Evolutionary conservation across 192 early-diverging fungal genomes (phyloP), one percentile per base, ranked within the genome.

Genomic region (Pilobolus umbonatus): DNA sequence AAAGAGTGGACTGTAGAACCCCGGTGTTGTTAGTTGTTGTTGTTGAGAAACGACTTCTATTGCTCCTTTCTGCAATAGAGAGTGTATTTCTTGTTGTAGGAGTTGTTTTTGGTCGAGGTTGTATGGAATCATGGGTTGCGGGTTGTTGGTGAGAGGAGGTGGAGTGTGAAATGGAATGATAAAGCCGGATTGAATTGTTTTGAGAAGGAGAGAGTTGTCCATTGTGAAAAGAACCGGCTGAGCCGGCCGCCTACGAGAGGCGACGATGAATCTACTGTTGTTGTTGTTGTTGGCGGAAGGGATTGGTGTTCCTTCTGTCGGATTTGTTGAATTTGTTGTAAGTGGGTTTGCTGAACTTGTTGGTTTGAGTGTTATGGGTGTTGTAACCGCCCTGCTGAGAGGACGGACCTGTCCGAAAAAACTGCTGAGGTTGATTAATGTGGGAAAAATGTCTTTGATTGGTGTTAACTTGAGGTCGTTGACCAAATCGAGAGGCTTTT

Each of bases 1-100:
- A 14, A 67, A 72, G 26, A 71, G n/a, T 4, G 12, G 50, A 24
- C 62, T 65, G 39, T 60, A 42, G 48, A 71, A 71, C 5, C 68
- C 58, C 14, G 57, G 48, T 10, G n/a, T n/a, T n/a, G n/a, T n/a
- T n/a, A n/a, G n/a, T n/a, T n/a, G n/a, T n/a, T n/a, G n/a, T n/a
- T n/a, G n/a, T n/a, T n/a, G n/a, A n/a, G 56, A 34, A 26, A 55
- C 34, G 17, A 17, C 46, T 71, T 69, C 61, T 46, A 69, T 69
- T 19, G 67, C 32, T 30, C 49, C 48, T 35, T 69, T 62, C 31
- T 30, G 30, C 26, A 69, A 14, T 39, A 59, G 48, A 45, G 57
- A 42, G 21, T 54, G 42, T 31, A 69, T 61, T 55, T 62, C 60
- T 35, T 63, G 34, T 29, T 58, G 48, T 17, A 69, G 46, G 11